Base-by-base conservation (phyloP, 768 basidiomycete species). In the Rhizopogon vesiculosus region DNA sequence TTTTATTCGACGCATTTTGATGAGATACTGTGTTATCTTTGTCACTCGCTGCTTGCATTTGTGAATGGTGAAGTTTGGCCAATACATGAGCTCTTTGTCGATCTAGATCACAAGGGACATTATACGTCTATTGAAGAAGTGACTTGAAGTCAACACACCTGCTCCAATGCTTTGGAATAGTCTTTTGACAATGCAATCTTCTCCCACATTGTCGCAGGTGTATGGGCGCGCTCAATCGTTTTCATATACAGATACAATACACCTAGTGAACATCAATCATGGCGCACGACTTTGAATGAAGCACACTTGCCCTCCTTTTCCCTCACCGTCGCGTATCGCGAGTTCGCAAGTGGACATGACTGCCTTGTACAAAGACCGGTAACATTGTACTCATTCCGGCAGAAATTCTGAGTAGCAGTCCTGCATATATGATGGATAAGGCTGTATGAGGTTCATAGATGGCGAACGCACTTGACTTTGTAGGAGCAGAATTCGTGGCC, bases 31-130 rank as follows among this genome's bases (percentile, higher is more conserved):
- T 0, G 96, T 98, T 64, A 99, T 98, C 77, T 98, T 99, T 10
- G 97, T 99, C 31, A 98, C 81, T 44, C 97, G 85, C 74, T 99
- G 97, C 78, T 99, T 99, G 83, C 97, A 98, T 75, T 98, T 98
- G 77, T 98, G 97, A 53, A 94, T 89, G 33, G 85, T 86, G 71
- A 96, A 98, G 64, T 94, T 94, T 4, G 97, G 96, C 97, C 97
- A 98, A 69, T 98, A 93, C n/a, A 93, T 81, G 57, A 98, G 81
- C 66, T 98, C 93, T 52, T 79, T 81, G 77, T 98, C 97, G 65
- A 99, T 96, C 95, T 98, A 61, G 31, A 22, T 16, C 13, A 40
- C 51, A n/a, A 38, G n/a, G 18, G 13, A 42, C 22, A 31, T 19
- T 12, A 55, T 19, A 54, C 35, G 29, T 45, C 42, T 42, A 28